phyloP scores from a whole-genome alignment of 164 flowering plant genomes.

The Brasenia schreberi region DNA sequence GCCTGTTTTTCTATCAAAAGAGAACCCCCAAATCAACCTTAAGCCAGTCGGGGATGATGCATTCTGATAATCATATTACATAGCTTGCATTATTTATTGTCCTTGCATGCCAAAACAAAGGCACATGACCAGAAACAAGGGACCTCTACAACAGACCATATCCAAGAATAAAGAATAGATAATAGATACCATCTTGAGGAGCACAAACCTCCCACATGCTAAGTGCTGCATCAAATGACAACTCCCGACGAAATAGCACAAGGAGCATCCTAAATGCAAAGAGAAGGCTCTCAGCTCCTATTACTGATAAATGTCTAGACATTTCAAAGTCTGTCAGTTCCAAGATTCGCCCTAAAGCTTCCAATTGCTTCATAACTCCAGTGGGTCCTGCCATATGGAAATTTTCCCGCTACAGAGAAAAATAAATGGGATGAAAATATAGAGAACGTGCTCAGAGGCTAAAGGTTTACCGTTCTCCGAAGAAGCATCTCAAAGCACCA shows the following conservation, averaged over 20 bases:
- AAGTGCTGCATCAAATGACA: slow-evolving; percentile 72
- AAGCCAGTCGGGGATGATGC: no score
- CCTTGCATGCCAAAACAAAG: no score
- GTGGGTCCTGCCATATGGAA: slow-evolving; percentile 88
- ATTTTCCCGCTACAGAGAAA: slow-evolving; percentile 59
- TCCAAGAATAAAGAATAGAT: background rate
- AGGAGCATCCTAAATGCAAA: slow-evolving; percentile 88
- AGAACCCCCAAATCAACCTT: no score
- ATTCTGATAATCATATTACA: no score
- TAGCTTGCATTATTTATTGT: no score
- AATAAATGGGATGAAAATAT: slow-evolving; percentile 1
- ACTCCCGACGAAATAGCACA: slow-evolving; percentile 85
- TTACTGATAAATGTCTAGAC: slow-evolving; percentile 50
- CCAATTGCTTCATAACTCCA: slow-evolving; percentile 80
- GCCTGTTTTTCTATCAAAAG: no score
- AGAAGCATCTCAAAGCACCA: slow-evolving; percentile 97
- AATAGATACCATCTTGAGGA: background rate
- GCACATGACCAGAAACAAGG: background rate
- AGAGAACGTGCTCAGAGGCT: background rate
- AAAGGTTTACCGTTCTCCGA: slow-evolving; percentile 62
- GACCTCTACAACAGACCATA: background rate
- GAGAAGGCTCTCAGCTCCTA: slow-evolving; percentile 89
- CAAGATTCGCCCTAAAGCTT: slow-evolving; percentile 60
- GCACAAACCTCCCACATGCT: slow-evolving; percentile 92
- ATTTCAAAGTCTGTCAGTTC: slow-evolving; percentile 64